Conservation (phyloP, 2,329 filamentous ascomycete genomes). For the Fusarium xylarioides region DNA sequence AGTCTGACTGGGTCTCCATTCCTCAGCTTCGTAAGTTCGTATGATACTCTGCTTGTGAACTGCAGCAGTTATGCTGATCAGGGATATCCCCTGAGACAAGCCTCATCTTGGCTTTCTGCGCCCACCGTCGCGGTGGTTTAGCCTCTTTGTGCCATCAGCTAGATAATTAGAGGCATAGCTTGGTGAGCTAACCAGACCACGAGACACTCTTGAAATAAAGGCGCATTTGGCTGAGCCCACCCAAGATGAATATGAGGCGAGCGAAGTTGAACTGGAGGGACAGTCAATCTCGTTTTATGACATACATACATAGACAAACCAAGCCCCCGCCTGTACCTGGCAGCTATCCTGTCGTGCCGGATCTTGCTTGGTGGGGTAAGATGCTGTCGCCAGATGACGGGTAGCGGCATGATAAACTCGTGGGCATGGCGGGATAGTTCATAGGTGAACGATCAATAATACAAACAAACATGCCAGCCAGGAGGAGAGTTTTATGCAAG, state of each 20-base stretch:
- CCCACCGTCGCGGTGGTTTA: constrained; percentile 26
- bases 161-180: constrained; percentile 26
- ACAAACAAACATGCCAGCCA: constrained; percentile 18
- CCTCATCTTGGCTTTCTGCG: constrained; percentile 36
- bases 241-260: constrained; percentile 20
- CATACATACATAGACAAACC: neutral
- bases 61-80: constrained; percentile 22
- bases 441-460: constrained; percentile 4
- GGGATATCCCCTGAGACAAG: constrained; percentile 42
- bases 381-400: constrained; percentile 1
- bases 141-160: constrained; percentile 29
- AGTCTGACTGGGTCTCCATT: constrained; percentile 32
- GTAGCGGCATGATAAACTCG: constrained; percentile 24
- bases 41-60: constrained; percentile 3
- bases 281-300: constrained; percentile 13
- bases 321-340: constrained; percentile 5
- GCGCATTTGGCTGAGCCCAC: constrained; percentile 27
- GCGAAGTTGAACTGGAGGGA: constrained; percentile 12
- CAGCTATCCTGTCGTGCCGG: neutral
- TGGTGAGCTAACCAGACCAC: constrained; percentile 26
- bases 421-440: constrained; percentile 24
- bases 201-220: constrained; percentile 37
- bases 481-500: constrained; percentile 33
- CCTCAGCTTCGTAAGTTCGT: constrained; percentile 35
- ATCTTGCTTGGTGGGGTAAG: constrained; percentile 23